Conservation (phyloP, 202 grass and related monocot genomes). For the Panicum virgatum region DNA sequence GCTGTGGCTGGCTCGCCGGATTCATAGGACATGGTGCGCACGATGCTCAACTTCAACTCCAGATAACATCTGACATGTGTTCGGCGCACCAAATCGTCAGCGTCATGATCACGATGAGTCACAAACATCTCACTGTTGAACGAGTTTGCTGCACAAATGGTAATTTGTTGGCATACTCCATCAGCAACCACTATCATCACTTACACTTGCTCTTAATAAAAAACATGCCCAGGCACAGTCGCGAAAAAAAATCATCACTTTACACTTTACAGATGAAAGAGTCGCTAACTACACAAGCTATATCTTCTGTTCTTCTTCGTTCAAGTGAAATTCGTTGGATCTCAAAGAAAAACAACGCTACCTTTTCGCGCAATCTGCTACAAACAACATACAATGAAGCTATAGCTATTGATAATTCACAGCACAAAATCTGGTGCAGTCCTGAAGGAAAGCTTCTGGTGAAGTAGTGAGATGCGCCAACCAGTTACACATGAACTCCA, state of each 20-base stretch:
- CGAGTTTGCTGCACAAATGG: constrained; percentile 26
- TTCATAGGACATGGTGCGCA: neutral
- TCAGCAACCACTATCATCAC: neutral
- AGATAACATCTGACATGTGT: neutral
- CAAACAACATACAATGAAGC: neutral
- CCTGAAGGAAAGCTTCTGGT: neutral
- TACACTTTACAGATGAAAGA: neutral
- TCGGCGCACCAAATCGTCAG: neutral
- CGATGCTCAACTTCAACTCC: neutral
- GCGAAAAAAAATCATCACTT: too few relatives aligned
- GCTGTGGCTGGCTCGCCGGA: neutral
- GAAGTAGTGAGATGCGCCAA: neutral
- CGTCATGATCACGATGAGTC: neutral
- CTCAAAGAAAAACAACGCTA: neutral
- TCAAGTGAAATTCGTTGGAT: neutral
- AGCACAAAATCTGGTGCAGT: neutral
- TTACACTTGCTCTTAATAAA: too few relatives aligned
- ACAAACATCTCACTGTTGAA: neutral
- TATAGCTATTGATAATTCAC: neutral
- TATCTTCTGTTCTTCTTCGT: neutral
- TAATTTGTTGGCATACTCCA: neutral
- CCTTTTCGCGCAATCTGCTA: neutral
- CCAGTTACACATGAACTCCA: neutral
- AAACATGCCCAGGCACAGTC: too few relatives aligned
- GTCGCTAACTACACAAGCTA: neutral